Percentiles rank a stretch among this genome's conserved stretches.
Evolutionary conservation across 805 yeast species (phyloP).

Genomic region (Cyberlindnera maritima): DNA sequence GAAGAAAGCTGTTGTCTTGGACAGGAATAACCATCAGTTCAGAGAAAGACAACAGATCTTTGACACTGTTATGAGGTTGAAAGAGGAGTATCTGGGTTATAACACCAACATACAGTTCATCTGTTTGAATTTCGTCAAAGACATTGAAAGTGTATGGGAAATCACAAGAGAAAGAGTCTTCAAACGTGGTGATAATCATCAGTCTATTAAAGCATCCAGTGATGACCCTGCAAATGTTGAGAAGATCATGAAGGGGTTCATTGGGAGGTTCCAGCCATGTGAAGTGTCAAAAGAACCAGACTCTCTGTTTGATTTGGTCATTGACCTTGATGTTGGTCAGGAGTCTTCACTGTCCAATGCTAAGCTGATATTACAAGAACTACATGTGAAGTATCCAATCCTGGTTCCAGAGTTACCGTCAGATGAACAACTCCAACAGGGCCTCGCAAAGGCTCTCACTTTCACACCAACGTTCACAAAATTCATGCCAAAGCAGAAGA

Average conservation of each 20-base stretch:
- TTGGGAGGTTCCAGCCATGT: conserved; percentile 65
- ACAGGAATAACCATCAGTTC: conserved; percentile 76
- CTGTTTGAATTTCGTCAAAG: conserved; percentile 63
- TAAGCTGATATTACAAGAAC: conserved; percentile 35
- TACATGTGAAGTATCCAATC: conserved; percentile 43
- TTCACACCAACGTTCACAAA: conserved; percentile 54
- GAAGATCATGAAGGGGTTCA: conserved; percentile 71
- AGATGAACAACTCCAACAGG: conserved; percentile 38
- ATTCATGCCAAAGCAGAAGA: conserved; percentile 23
- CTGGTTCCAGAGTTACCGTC: conserved; percentile 42
- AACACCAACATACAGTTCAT: conserved; percentile 52
- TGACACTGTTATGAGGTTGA: conserved; percentile 43
- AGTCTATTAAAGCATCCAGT: conserved; percentile 57
- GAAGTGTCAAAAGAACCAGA: conserved; percentile 53
- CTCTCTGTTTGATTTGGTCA: conserved; percentile 57
- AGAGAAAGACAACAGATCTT: conserved; percentile 70
- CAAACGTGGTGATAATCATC: conserved; percentile 84
- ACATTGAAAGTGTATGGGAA: conserved; percentile 41
- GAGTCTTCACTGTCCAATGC: conserved; percentile 51
- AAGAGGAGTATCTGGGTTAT: conserved; percentile 41
- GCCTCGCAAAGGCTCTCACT: conserved; percentile 50
- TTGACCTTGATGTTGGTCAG: conserved; percentile 48
- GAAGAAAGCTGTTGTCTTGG: conserved; percentile 60
- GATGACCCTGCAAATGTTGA: conserved; percentile 49
- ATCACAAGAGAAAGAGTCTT: conserved; percentile 59